Evolutionary conservation across 2,329 filamentous ascomycete genomes (phyloP), one percentile per base, ranked within the genome.

Genomic region (Penicillium italicum): DNA sequence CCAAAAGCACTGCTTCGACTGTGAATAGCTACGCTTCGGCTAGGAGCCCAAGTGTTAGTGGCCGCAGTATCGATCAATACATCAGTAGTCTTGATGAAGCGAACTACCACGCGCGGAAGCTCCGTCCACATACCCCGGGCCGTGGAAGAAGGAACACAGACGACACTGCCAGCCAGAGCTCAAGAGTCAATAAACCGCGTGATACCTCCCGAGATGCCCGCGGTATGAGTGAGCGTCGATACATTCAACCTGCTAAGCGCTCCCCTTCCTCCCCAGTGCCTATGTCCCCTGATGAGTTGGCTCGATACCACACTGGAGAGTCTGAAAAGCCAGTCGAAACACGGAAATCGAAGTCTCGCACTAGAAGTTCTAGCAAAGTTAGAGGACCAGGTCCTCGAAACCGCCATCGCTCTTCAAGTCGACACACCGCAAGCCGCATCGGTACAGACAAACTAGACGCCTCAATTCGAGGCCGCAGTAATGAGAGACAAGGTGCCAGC

Each of bases 191-290:
- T 30, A 73, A 73, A 56, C 76, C 79, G 11, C 80, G 86, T 22
- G 87, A 89, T 18, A 72, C 73, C 11, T 91, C 90, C 0, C 83
- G 87, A 61, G 87, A 88, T 20, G 66, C 66, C 40, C 85, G 89
- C 55, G 89, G 89, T 20, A 83, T 89, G 59, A 81, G 81, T 24
- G 77, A 82, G 12, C 80, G 83, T 42, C 83, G 87, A 22, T 87
- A 86, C 61, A 91, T 88, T 59, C 88, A 85, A 67, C 84, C 88
- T 18, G 84, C 86, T 12, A 96, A 96, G 74, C 82, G 89, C 22
- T 97, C 93, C 1, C 93, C 93, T 0, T 95, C 91, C 2, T 97
- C 93, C 0, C 93, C 93, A 0, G 82, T 96, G 2, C 91, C 92
- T 3, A 97, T 97, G 92, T 96, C 92, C 3, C 91, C 91, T 0